Percentiles rank a stretch among this genome's conserved stretches.
Conservation (phyloP, 108 stramenopile genomes). For the Parietichytrium sp. region DNA sequence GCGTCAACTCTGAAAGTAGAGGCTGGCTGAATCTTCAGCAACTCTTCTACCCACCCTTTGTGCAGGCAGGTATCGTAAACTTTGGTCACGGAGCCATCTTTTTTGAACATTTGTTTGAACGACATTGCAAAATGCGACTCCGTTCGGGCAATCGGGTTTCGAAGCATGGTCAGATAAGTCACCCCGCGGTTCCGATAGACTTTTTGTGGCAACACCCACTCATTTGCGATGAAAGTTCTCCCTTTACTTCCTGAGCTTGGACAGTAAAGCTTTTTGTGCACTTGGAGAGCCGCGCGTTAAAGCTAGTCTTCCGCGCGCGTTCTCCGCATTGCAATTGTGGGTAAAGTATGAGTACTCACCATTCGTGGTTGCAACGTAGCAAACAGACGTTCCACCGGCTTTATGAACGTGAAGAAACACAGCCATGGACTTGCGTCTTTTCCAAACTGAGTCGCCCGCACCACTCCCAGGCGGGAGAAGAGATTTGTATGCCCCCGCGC, state of each 20-base stretch:
- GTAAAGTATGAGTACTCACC: not conserved
- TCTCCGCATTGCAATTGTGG: not conserved
- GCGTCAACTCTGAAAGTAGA: no score
- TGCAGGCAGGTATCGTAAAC: no score
- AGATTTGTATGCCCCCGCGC: no score
- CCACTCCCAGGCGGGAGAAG: no score
- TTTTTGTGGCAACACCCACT: not conserved
- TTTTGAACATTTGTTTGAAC: not conserved
- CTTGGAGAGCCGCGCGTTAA: no score
- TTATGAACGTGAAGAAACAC: constrained; percentile 29
- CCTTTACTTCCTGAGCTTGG: no score
- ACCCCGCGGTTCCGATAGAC: not conserved
- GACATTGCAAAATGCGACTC: constrained; percentile 32
- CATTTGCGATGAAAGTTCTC: constrained; percentile 14
- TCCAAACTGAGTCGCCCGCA: no score
- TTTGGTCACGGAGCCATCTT: not conserved
- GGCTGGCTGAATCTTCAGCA: no score
- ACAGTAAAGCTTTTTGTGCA: no score
- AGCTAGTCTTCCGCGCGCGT: no score
- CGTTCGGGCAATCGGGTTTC: constrained; percentile 9
- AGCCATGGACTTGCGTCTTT: not conserved
- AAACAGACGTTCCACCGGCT: not conserved
- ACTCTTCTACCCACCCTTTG: no score
- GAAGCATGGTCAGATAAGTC: constrained; percentile 1
- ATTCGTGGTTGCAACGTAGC: not conserved